Conservation (phyloP, 139 green algal species). For the Chlamydomonas applanata region DNA sequence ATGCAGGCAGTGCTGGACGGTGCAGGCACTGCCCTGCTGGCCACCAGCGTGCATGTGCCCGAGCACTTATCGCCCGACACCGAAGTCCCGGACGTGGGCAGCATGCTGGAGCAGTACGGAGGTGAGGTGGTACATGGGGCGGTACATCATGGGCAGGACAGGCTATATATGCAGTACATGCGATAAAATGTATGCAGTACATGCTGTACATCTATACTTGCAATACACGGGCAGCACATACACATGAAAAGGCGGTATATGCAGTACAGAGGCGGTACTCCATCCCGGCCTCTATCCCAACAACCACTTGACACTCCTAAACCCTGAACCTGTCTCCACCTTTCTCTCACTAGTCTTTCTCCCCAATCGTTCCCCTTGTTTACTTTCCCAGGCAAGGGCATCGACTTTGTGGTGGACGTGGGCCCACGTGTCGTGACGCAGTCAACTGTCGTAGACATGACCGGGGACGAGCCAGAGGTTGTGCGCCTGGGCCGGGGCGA, state of each 20-base stretch:
- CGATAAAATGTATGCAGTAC: too few relatives aligned
- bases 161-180: too few relatives aligned
- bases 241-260: too few relatives aligned
- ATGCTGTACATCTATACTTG: too few relatives aligned
- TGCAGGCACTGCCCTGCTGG: constrained; percentile 70
- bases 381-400: constrained; percentile 28
- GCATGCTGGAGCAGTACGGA: constrained; percentile 69
- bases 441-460: constrained; percentile 79
- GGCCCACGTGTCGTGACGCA: constrained; percentile 48
- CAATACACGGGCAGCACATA: too few relatives aligned
- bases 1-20: constrained; percentile 58
- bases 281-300: too few relatives aligned
- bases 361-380: too few relatives aligned
- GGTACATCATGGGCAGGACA: too few relatives aligned
- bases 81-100: constrained; percentile 66
- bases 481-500: constrained; percentile 73
- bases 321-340: too few relatives aligned
- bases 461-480: constrained; percentile 50
- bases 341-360: too few relatives aligned
- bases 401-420: constrained; percentile 85
- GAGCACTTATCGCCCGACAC: constrained; percentile 37
- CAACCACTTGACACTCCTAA: too few relatives aligned
- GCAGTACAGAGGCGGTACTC: too few relatives aligned
- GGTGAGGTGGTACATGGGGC: background rate
- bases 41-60: constrained; percentile 61